A percentile compares a stretch with the other conserved stretches of the same genome.
These are phyloP conservation scores for Amanita muscaria DNA, from an alignment of 768 basidiomycete genomes.

Conservation along the genomic window DNA sequence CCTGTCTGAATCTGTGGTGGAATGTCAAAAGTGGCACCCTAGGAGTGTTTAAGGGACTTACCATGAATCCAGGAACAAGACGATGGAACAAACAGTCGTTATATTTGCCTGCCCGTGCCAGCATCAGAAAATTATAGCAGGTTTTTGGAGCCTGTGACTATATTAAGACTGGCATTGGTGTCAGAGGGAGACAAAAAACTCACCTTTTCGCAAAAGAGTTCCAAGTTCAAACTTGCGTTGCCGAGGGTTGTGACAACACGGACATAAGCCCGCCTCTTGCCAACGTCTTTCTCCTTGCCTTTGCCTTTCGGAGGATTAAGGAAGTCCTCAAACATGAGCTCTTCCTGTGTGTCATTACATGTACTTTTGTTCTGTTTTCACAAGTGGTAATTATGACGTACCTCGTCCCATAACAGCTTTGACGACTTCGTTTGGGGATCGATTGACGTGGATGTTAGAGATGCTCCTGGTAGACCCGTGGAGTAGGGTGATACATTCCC, in stretches of 20 bases:
- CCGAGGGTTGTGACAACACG: constrained; percentile 92
- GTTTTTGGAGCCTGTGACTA: constrained; percentile 84
- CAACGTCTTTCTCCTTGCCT: constrained; percentile 89
- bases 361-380: neutral
- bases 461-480: constrained; percentile 83
- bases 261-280: constrained; percentile 88
- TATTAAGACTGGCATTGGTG: neutral
- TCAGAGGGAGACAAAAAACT: constrained; percentile 1
- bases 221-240: constrained; percentile 73
- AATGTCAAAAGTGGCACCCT: neutral
- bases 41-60: too few species aligned
- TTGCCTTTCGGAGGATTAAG: constrained; percentile 72
- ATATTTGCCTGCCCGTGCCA: constrained; percentile 87
- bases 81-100: constrained; percentile 87
- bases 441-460: constrained; percentile 87
- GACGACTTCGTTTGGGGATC: constrained; percentile 64
- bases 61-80: constrained; percentile 93
- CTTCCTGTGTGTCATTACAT: constrained; percentile 46
- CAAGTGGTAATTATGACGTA: constrained; percentile 18
- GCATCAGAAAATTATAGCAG: constrained; percentile 96
- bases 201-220: constrained; percentile 86
- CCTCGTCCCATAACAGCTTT: constrained; percentile 92
- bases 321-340: constrained; percentile 96
- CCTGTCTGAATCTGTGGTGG: constrained; percentile 82
- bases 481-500: constrained; percentile 93